Evolutionary conservation across 164 flowering plant species (phyloP), one percentile per base, ranked within the genome.

Genomic region (Aristolochia fimbriata): DNA sequence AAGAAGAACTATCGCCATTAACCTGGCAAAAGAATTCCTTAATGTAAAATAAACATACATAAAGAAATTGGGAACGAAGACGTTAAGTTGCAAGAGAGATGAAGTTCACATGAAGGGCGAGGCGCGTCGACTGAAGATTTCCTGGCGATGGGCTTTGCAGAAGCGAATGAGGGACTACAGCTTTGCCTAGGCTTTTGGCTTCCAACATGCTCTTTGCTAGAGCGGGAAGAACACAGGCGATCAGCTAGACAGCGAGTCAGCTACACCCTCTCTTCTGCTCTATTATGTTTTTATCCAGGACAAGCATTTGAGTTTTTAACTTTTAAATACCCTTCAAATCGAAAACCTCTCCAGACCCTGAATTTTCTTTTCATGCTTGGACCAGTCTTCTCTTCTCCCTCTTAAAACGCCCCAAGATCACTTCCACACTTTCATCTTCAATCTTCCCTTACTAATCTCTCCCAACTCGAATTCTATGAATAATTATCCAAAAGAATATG

Each of bases 1-100:
- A 82, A 58, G 79, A 80, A 51, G 79, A 73, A 31, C 52, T 70
- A 19, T 77, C 83, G 8, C 47, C 71, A 69, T 65, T 60, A 51
- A 69, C 80, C 93, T 86, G 79, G 17, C 13, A 19, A 54, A 25
- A 15, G 31, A 50, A 23, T 20, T 21, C 10, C 17, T 17, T n/a
- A 9, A 4, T 8, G 46, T 6, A 24, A 6, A 2, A 24, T 24
- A 47, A 30, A 55, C 45, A n/a, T 16, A 13, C 37, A 31, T 15
- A 33, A 30, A 31, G 43, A 45, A 21, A 57, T 41, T 22, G 30
- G 20, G 7, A 20, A 33, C 0, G 30, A 21, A 21, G 46, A 15
- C 8, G 55, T 61, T 33, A 27, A 24, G 5, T 20, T 3, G 49
- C 17, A 14, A 17, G 56, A 16, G 51, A 55, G 16, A 48, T 45